phyloP scores from a whole-genome alignment of 306 rosid genomes.

The Boehmeria nivea region DNA sequence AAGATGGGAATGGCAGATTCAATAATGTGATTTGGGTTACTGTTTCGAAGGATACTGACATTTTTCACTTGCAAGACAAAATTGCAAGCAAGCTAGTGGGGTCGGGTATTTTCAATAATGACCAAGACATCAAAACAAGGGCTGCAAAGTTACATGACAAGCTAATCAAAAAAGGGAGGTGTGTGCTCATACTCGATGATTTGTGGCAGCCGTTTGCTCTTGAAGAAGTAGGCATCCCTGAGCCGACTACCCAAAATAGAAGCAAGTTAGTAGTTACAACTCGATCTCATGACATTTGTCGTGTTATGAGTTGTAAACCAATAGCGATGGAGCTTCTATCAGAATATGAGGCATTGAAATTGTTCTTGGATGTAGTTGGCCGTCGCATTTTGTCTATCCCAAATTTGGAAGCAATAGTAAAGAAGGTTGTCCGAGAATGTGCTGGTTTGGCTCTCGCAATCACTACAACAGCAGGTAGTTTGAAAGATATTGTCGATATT shows the following conservation, averaged over 20 bases:
- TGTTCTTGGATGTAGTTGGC: slow-evolving; percentile 18
- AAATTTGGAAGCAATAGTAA: neutral
- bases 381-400: neutral
- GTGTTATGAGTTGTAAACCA: neutral
- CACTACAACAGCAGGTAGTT: slow-evolving; percentile 11
- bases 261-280: slow-evolving; percentile 11
- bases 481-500: slow-evolving; percentile 6
- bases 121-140: neutral
- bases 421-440: slow-evolving; percentile 7
- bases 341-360: slow-evolving; percentile 7
- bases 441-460: slow-evolving; percentile 21
- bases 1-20: neutral
- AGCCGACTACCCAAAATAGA: slow-evolving; percentile 3
- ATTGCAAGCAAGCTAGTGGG: neutral
- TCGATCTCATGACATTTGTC: slow-evolving; percentile 6
- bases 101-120: neutral
- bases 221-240: slow-evolving; percentile 20
- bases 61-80: neutral
- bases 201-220: neutral
- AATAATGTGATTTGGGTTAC: slow-evolving; percentile 12
- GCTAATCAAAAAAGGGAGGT: neutral
- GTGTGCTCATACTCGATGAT: slow-evolving; percentile 11
- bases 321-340: slow-evolving; percentile 14
- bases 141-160: neutral
- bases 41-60: neutral